A percentile compares a stretch with the other conserved stretches of the same genome.
Conservation (phyloP, 148 eudicot genomes). For the Rheum nobile region DNA sequence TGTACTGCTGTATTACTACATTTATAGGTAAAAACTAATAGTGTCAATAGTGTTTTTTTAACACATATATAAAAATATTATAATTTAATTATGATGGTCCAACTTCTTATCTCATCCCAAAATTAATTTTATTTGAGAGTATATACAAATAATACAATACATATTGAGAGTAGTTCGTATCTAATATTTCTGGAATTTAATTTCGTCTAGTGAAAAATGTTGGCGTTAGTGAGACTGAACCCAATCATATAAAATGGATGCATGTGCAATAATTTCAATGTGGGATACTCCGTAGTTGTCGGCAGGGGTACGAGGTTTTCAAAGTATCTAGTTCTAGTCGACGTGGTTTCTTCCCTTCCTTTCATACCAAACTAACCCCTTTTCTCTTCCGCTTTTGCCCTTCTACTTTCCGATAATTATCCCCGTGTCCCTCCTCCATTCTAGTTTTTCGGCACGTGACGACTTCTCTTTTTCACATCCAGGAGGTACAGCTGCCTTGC, state of each 20-base stretch:
- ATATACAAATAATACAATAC: too few species aligned
- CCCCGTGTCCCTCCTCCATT: background rate
- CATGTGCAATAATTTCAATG: background rate
- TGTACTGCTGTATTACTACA: too few species aligned
- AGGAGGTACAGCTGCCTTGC: background rate
- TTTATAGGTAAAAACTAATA: background rate
- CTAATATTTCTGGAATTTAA: too few species aligned
- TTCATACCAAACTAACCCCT: background rate
- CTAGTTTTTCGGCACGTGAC: background rate
- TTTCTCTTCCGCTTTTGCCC: background rate
- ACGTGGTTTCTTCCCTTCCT: conserved; percentile 4
- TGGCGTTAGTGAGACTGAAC: too few species aligned
- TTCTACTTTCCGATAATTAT: background rate
- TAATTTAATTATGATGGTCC: too few species aligned
- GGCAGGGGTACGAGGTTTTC: conserved; percentile 2
- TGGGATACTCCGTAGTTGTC: background rate
- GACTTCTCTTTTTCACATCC: background rate
- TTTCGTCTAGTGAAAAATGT: background rate
- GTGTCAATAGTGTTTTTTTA: too few species aligned
- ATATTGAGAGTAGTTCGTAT: too few species aligned
- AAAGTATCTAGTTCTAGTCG: background rate
- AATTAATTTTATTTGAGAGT: too few species aligned
- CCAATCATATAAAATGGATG: background rate
- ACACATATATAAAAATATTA: too few species aligned
- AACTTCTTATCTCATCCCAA: too few species aligned